Conservation (phyloP, 371 early-diverging fungal species). For the Rhizomucor pusillus region DNA sequence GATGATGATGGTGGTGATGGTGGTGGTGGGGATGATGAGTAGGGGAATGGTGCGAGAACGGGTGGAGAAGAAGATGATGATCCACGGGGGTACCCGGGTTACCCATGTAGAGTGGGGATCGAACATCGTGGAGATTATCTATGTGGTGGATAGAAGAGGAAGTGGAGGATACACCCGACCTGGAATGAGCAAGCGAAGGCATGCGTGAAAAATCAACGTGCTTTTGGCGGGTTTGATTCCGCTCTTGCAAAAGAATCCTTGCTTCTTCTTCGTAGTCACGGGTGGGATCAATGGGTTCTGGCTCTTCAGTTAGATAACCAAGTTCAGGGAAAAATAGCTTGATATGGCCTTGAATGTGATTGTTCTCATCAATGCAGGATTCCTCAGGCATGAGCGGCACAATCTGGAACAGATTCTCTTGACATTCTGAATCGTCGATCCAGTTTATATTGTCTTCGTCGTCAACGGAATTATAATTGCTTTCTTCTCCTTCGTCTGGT, state of each 20-base stretch:
- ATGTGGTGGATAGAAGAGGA: slow-evolving; percentile 23
- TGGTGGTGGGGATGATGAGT: slow-evolving; percentile 2
- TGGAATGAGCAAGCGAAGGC: slow-evolving; percentile 20
- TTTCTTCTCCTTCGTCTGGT: slow-evolving; percentile 15
- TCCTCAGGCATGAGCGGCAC: slow-evolving; percentile 40
- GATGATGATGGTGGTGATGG: background rate
- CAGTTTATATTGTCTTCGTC: slow-evolving; percentile 15
- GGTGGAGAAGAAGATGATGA: background rate
- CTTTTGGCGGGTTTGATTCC: slow-evolving; percentile 21
- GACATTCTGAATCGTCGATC: slow-evolving; percentile 40
- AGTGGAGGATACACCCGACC: slow-evolving; percentile 36
- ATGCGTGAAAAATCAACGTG: slow-evolving; percentile 13
- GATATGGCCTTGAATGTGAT: slow-evolving; percentile 30
- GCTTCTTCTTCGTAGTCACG: slow-evolving; percentile 34
- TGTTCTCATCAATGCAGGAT: slow-evolving; percentile 30
- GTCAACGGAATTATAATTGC: slow-evolving; percentile 7
- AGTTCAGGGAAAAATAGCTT: slow-evolving; percentile 35
- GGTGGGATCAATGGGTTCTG: slow-evolving; percentile 39
- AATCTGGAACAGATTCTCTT: slow-evolving; percentile 41
- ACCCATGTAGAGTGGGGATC: slow-evolving; percentile 37
- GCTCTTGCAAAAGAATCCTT: slow-evolving; percentile 10
- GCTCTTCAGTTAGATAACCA: slow-evolving; percentile 34
- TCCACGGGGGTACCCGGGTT: background rate
- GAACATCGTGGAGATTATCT: slow-evolving; percentile 27
- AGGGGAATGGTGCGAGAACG: slow-evolving; percentile 2